phyloP scores from a whole-genome alignment of 495 filamentous ascomycete species.

The Parathielavia hyrcaniae region DNA sequence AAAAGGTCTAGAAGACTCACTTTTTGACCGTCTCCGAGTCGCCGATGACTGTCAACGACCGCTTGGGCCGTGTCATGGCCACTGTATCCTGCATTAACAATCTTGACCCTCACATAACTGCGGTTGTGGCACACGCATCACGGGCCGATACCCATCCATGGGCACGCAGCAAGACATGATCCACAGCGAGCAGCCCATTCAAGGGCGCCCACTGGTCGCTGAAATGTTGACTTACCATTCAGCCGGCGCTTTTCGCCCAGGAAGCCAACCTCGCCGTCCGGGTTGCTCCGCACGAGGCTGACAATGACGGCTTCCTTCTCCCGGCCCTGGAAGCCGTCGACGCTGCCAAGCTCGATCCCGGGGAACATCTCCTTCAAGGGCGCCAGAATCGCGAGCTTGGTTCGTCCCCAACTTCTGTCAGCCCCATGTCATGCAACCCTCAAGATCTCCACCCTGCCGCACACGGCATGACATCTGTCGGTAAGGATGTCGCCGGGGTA shows the following conservation, averaged over 20 bases:
- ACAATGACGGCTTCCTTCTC: conserved; percentile 96
- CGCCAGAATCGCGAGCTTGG: conserved; percentile 68
- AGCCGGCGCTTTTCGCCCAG: conserved; percentile 85
- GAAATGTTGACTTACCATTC: conserved; percentile 59
- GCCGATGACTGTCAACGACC: conserved; percentile 84
- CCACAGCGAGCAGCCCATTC: neutral
- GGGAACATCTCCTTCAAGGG: conserved; percentile 72
- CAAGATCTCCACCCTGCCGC: neutral
- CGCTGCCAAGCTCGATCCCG: conserved; percentile 83
- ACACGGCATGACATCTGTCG: conserved; percentile 18
- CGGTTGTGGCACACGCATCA: neutral
- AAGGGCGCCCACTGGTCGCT: neutral
- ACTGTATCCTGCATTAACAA: conserved; percentile 47
- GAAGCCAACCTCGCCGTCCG: conserved; percentile 83
- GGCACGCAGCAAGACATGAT: neutral
- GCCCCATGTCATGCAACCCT: conserved; percentile 5
- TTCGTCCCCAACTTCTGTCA: conserved; percentile 8
- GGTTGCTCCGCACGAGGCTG: conserved; percentile 83
- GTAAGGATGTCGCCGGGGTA: neutral
- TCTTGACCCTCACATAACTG: conserved; percentile 1
- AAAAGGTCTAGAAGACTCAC: conserved; percentile 45
- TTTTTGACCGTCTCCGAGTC: conserved; percentile 85
- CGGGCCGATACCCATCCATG: neutral
- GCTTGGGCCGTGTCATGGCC: conserved; percentile 89
- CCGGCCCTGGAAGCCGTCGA: conserved; percentile 94